These are phyloP conservation scores for Claviceps cyperi DNA, from an alignment of 2,329 filamentous ascomycete species.

Conservation along the genomic window DNA sequence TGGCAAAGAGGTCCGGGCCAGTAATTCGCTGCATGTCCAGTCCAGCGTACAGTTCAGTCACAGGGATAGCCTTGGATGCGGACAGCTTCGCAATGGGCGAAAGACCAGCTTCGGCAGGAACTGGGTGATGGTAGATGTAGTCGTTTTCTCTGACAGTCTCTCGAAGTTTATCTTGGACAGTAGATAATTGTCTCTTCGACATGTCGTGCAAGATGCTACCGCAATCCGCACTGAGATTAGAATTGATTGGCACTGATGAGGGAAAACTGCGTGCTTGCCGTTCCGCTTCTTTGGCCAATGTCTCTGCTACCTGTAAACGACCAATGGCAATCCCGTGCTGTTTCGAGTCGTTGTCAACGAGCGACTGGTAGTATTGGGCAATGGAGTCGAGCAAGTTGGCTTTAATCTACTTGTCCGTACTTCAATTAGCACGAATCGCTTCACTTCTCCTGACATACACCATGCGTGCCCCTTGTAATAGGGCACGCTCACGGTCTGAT, in stretches of 20 bases:
- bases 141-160: slow-evolving; percentile 86
- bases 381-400: slow-evolving; percentile 68
- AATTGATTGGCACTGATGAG: slow-evolving; percentile 58
- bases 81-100: slow-evolving; percentile 77
- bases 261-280: slow-evolving; percentile 69
- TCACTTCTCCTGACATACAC: neutral
- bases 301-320: slow-evolving; percentile 68
- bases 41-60: slow-evolving; percentile 90
- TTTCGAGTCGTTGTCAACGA: slow-evolving; percentile 80
- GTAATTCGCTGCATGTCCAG: slow-evolving; percentile 97
- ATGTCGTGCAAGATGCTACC: slow-evolving; percentile 62
- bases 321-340: slow-evolving; percentile 76
- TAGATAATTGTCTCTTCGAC: slow-evolving; percentile 66
- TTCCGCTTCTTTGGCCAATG: slow-evolving; percentile 62
- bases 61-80: slow-evolving; percentile 91
- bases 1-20: slow-evolving; percentile 90
- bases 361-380: slow-evolving; percentile 85
- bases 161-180: slow-evolving; percentile 65
- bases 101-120: slow-evolving; percentile 73
- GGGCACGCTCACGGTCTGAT: too few relatives aligned
- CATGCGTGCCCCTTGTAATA: too few relatives aligned
- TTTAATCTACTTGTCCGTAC: slow-evolving; percentile 43
- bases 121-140: slow-evolving; percentile 90
- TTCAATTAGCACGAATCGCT: neutral
- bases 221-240: slow-evolving; percentile 73